These are phyloP conservation scores for Fusarium penzigii DNA, from an alignment of 2,329 filamentous ascomycete species.

Conservation along the genomic window DNA sequence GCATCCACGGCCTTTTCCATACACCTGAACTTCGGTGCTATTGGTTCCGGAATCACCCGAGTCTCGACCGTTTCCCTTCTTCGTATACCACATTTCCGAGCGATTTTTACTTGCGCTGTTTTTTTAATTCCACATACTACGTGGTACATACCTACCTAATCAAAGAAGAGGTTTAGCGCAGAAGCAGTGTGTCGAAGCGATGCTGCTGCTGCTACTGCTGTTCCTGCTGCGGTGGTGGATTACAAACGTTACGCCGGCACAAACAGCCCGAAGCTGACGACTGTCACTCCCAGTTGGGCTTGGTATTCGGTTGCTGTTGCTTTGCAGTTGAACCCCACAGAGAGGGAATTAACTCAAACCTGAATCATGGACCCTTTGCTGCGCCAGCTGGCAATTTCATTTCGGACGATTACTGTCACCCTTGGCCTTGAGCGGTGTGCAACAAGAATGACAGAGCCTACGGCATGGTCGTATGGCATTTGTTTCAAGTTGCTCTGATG, in stretches of 20 bases:
- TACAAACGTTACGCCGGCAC: no score
- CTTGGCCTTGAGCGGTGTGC: conserved; percentile 23
- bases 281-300: no score
- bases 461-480: conserved; percentile 14
- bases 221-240: no score
- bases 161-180: background rate
- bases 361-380: no score
- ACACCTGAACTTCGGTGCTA: conserved; percentile 5
- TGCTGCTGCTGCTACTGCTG: background rate
- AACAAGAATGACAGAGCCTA: conserved; percentile 10
- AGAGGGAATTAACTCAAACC: no score
- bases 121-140: no score
- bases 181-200: background rate
- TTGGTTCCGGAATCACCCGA: background rate
- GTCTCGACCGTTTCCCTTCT: background rate
- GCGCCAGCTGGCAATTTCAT: no score
- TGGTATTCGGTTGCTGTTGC: no score
- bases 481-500: conserved; percentile 4
- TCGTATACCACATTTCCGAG: background rate
- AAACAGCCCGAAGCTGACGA: no score
- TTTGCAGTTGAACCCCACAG: no score
- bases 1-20: conserved; percentile 5
- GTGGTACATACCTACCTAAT: background rate
- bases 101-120: background rate
- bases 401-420: background rate